Evolutionary conservation across 352 stramenopile genomes (phyloP), one percentile per base, ranked within the genome.

Genomic region (Achlya hypogyna): DNA sequence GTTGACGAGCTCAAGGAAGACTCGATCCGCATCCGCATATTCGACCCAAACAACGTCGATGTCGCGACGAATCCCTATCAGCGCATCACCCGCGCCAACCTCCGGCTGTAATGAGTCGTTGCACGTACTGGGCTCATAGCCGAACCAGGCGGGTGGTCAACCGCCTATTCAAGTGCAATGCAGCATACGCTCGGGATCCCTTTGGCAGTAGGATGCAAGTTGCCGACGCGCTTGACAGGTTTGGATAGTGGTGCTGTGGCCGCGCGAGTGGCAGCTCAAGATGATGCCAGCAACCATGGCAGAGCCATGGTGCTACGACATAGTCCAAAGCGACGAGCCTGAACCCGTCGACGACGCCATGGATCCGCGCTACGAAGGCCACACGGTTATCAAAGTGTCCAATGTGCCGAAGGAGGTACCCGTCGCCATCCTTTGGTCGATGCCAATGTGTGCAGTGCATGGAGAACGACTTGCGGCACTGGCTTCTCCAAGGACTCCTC

Each of bases 251-350:
- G 79, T 89, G 35, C 42, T 89, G 4, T 90, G 78, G 79, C 82
- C 79, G 5, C 88, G 86, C 52, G 77, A 90, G 71, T 90, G 82
- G 82, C 79, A 82, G 65, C 73, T 63, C 0, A 72, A 84, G 51
- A 77, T 88, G 52, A 69, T 88, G 28, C 79, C 82, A 8, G 75
- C 79, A 5, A 74, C 56, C 9, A 65, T 63, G 5, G 68, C 71
- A 10, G 79, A 87, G 53, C 79, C 81, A 52, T 90, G 82, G 79
- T 90, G 78, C 74, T 90, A 88, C 60, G 71, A 87, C 56, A 84
- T 90, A 43, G 78, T 87, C 51, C 75, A 87, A 51, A 78, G 78
- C 0, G 52, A 87, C 23, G 77, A 88, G 62, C 82, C 79, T 3
- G 68, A 69, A 29, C 82, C 74, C 1, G 75, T 81, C 32, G 82